Base-by-base conservation (phyloP, 768 basidiomycete species). In the Rhodotorula toruloides region DNA sequence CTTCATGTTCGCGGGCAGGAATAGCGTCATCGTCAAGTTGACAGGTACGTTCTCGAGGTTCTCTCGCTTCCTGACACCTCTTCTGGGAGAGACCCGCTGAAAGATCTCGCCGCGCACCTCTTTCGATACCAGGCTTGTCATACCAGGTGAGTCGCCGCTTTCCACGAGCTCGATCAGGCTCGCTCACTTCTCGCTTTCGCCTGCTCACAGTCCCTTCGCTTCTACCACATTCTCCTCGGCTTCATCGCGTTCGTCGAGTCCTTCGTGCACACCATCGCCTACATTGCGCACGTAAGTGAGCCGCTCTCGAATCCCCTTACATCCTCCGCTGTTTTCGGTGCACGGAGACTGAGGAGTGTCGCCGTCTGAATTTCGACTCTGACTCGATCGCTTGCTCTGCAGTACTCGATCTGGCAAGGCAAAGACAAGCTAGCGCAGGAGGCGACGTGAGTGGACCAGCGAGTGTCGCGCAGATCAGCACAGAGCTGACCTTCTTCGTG, bases 221-320 rank as follows among this genome's bases (percentile, higher is more conserved):
- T 60, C 49, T 66, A 50, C 42, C 69, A 70, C 58, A 63, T 63
- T 39, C 34, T 66, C 48, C 31, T 70, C 43, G 69, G 61, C 9
- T 13, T 8, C 8, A 46, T 60, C 22, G 53, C 54, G 12, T 63
- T 66, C 61, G 36, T 63, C 47, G 31, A 63, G 27, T 55, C 57
- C 9, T 57, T 66, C 54, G 25, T 70, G 7, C 69, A 70, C 44
- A 66, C 65, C 4, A 56, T 63, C 32, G 61, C 57, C 2, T 70
- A 62, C 54, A 49, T 58, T 39, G 57, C 17, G 6, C 54, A 65
- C 46, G 63, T 65, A 19, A 34, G 63, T 55, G 42, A 0, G 0
- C n/a, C n/a, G n/a, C n/a, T n/a, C n/a, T n/a, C n/a, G n/a, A n/a
- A n/a, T n/a, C n/a, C n/a, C n/a, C n/a, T n/a, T n/a, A n/a, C 31